Percentiles rank a stretch among this genome's conserved stretches.
phyloP scores from a whole-genome alignment of 2,329 filamentous ascomycete species.

The Coniochaeta sp. region DNA sequence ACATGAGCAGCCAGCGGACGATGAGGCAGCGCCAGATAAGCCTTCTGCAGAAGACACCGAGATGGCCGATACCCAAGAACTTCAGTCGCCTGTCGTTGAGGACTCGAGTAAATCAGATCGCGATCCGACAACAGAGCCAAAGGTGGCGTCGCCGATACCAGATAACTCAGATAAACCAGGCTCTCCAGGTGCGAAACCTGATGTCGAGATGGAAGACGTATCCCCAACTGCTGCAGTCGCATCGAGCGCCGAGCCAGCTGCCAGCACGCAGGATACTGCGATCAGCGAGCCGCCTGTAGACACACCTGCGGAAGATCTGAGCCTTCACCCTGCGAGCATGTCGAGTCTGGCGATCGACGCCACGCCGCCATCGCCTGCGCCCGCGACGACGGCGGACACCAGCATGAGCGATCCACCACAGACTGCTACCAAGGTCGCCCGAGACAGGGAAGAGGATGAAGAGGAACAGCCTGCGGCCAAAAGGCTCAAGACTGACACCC shows the following conservation, averaged over 20 bases:
- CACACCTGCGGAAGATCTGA: conserved; percentile 24
- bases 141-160: background rate
- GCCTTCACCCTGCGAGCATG: conserved; percentile 26
- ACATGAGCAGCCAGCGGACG: background rate
- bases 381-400: conserved; percentile 24
- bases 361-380: conserved; percentile 20
- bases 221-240: conserved; percentile 1
- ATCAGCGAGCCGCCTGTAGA: conserved; percentile 12
- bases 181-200: conserved; percentile 7
- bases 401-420: conserved; percentile 35
- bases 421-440: conserved; percentile 52
- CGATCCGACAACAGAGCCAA: background rate
- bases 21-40: background rate
- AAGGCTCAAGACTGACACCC: conserved; percentile 60
- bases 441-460: conserved; percentile 71
- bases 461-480: conserved; percentile 65
- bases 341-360: conserved; percentile 31
- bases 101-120: conserved; percentile 3
- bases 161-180: background rate
- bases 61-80: conserved; percentile 21
- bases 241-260: conserved; percentile 3
- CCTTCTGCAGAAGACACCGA: conserved; percentile 3
- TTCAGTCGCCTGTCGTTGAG: conserved; percentile 6
- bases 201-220: conserved; percentile 13
- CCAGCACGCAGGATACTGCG: conserved; percentile 16